Percentiles rank a stretch among this genome's conserved stretches.
phyloP scores from a whole-genome alignment of 2,329 filamentous ascomycete species.

The Pseudogymnoascus sp. region DNA sequence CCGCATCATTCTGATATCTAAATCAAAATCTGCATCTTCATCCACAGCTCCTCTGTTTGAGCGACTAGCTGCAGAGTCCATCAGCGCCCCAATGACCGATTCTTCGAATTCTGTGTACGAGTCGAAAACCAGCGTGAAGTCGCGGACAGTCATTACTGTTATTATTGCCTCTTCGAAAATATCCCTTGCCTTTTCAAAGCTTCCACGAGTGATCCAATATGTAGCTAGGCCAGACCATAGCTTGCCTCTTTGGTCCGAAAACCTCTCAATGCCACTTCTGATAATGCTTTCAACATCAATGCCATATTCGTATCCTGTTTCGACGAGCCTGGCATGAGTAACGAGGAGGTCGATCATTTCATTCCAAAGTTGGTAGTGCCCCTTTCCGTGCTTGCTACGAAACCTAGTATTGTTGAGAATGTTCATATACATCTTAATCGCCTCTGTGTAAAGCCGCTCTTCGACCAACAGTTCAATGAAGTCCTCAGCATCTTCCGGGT shows the following conservation, averaged over 20 bases:
- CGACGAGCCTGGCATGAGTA: conserved; percentile 76
- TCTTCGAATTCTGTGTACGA: conserved; percentile 96
- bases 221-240: conserved; percentile 91
- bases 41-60: conserved; percentile 72
- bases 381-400: conserved; percentile 86
- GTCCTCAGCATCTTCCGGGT: conserved; percentile 90
- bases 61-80: conserved; percentile 75
- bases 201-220: conserved; percentile 90
- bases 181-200: conserved; percentile 87
- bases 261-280: conserved; percentile 80
- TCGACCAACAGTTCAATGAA: conserved; percentile 84
- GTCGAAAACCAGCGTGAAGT: conserved; percentile 95
- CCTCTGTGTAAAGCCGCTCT: conserved; percentile 79
- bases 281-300: conserved; percentile 91
- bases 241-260: conserved; percentile 88
- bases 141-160: conserved; percentile 96
- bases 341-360: conserved; percentile 96
- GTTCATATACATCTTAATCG: conserved; percentile 82
- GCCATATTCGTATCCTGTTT: conserved; percentile 69
- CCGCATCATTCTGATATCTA: conserved; percentile 94
- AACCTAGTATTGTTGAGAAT: conserved; percentile 87
- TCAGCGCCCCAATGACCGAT: conserved; percentile 81
- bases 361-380: conserved; percentile 92
- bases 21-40: conserved; percentile 80
- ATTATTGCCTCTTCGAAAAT: conserved; percentile 94